Evolutionary conservation across 2,329 filamentous ascomycete genomes (phyloP).

Genomic region (Verticillium klebahnii): DNA sequence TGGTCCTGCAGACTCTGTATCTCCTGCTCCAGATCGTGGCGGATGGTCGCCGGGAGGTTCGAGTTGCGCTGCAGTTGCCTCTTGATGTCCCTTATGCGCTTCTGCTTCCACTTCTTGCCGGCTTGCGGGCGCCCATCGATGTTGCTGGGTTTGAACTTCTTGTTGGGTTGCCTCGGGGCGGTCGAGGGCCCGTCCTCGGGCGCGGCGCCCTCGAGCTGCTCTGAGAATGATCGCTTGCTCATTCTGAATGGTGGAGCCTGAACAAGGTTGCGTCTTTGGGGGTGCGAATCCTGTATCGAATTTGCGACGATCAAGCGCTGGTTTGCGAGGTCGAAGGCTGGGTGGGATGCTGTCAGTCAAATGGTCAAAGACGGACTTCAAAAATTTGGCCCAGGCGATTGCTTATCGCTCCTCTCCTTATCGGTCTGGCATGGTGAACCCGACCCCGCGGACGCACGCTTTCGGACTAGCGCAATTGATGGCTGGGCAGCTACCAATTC

Average conservation of each 20-base stretch:
- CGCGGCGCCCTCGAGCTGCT: conserved; percentile 7
- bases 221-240: conserved; percentile 9
- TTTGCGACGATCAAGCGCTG: too few species aligned
- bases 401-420: neutral
- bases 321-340: neutral
- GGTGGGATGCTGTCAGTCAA: neutral
- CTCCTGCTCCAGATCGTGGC: conserved; percentile 67
- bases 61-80: conserved; percentile 55
- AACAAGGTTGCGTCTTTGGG: neutral
- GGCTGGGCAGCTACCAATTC: conserved; percentile 2
- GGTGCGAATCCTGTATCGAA: neutral
- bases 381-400: conserved; percentile 10
- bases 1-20: conserved; percentile 62
- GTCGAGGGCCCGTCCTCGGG: conserved; percentile 12
- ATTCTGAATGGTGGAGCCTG: neutral
- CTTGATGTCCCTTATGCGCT: conserved; percentile 65
- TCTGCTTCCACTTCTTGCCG: conserved; percentile 60
- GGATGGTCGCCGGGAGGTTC: conserved; percentile 61
- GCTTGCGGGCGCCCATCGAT: conserved; percentile 21
- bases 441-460: neutral
- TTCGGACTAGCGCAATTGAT: conserved; percentile 9
- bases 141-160: conserved; percentile 24
- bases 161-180: conserved; percentile 20
- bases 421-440: neutral
- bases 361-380: conserved; percentile 14